Evolutionary conservation across 1,284 basidiomycete species (phyloP).

Genomic region (Meira nashicola): DNA sequence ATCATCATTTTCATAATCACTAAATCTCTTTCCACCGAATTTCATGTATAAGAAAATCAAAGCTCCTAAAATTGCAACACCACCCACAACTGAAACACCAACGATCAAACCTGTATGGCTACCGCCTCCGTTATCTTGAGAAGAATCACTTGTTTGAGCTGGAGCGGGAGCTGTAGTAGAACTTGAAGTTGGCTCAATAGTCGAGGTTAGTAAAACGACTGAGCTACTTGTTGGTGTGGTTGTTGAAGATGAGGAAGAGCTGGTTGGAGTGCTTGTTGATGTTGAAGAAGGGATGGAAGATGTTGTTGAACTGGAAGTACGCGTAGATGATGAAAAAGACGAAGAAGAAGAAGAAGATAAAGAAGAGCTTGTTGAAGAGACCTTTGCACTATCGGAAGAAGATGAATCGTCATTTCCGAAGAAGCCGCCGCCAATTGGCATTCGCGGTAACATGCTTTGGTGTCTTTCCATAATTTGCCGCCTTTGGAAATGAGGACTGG

Average conservation of each 20-base stretch:
- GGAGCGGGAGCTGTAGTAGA: background rate
- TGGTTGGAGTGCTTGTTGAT: slow-evolving; percentile 2
- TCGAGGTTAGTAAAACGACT: background rate
- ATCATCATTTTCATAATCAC: slow-evolving; percentile 34
- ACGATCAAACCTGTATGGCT: slow-evolving; percentile 43
- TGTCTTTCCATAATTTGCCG: no score
- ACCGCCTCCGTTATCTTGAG: background rate
- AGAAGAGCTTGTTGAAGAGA: background rate
- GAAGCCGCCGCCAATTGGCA: background rate
- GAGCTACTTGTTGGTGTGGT: background rate
- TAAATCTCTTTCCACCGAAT: slow-evolving; percentile 35
- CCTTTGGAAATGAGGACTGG: background rate
- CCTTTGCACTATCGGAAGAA: no score
- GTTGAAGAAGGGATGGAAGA: slow-evolving; percentile 19
- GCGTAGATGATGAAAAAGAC: slow-evolving; percentile 1
- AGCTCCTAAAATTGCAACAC: slow-evolving; percentile 36
- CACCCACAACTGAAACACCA: slow-evolving; percentile 43
- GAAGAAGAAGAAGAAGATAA: slow-evolving; percentile 11
- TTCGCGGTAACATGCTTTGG: no score
- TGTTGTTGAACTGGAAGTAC: slow-evolving; percentile 14
- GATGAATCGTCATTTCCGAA: background rate
- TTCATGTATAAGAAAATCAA: slow-evolving; percentile 43
- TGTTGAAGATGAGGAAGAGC: slow-evolving; percentile 5
- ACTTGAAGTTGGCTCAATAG: background rate
- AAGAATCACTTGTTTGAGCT: background rate